A percentile compares a stretch with the other conserved stretches of the same genome.
phyloP scores from a whole-genome alignment of 1,139 yeast genomes.

The Kodamaea derodonti region DNA sequence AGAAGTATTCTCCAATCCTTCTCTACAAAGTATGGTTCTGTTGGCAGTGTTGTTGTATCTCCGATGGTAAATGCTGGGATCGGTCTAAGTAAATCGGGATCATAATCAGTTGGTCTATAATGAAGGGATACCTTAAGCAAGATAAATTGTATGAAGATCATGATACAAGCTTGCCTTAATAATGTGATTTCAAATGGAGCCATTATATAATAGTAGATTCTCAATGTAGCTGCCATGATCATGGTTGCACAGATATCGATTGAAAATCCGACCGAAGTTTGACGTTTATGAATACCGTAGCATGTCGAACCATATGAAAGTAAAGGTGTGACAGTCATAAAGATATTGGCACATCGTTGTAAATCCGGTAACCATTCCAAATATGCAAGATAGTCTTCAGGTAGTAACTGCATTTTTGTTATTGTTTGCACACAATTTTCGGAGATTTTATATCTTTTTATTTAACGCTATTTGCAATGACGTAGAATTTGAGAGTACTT shows the following conservation, averaged over 20 bases:
- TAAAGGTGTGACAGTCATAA: constrained; percentile 72
- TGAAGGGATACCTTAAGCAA: constrained; percentile 59
- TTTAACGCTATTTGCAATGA: too few relatives aligned
- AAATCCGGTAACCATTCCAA: constrained; percentile 44
- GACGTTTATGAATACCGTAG: constrained; percentile 56
- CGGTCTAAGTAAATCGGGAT: constrained; percentile 38
- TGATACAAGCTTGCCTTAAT: constrained; percentile 70
- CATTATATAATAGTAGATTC: constrained; percentile 73
- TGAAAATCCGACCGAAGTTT: constrained; percentile 75
- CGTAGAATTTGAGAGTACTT: too few relatives aligned
- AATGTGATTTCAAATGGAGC: constrained; percentile 77
- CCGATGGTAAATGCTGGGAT: constrained; percentile 29
- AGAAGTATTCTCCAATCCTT: background rate
- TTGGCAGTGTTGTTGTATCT: constrained; percentile 13
- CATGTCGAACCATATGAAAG: constrained; percentile 85
- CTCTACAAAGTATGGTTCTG: background rate
- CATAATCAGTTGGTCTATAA: constrained; percentile 48
- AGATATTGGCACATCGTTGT: constrained; percentile 37
- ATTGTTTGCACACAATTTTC: too few relatives aligned
- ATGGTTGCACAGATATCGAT: constrained; percentile 89
- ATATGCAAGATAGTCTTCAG: constrained; percentile 23
- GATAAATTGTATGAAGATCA: constrained; percentile 70
- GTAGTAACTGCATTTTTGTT: constrained; percentile 14
- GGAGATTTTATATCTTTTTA: too few relatives aligned
- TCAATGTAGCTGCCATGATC: constrained; percentile 70